These are phyloP conservation scores for Rauvolfia tetraphylla DNA, from an alignment of 257 asterid species.

Conservation along the genomic window DNA sequence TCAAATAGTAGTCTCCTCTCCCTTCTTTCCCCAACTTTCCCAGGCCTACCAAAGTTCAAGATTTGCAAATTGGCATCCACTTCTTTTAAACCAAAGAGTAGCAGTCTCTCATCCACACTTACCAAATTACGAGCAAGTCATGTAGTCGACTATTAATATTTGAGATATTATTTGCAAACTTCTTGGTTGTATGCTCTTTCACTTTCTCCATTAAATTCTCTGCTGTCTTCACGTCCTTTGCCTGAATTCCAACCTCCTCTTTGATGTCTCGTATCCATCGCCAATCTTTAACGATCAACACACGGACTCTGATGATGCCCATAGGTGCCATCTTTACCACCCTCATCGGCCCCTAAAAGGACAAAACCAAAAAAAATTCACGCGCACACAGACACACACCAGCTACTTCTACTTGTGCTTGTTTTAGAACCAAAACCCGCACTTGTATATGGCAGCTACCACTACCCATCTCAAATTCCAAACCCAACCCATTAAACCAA, in stretches of 20 bases:
- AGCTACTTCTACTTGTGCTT: neutral
- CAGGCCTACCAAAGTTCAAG: neutral
- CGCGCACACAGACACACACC: conserved; percentile 13
- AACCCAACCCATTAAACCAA: conserved; percentile 47
- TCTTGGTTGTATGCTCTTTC: neutral
- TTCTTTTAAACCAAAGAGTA: too few relatives aligned
- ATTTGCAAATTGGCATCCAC: neutral
- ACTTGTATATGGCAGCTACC: conserved; percentile 52
- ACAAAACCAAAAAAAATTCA: conserved; percentile 5
- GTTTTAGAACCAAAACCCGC: neutral
- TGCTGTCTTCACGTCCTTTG: conserved; percentile 1
- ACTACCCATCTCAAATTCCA: conserved; percentile 54
- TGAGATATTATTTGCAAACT: too few relatives aligned
- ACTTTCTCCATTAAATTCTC: conserved; percentile 17
- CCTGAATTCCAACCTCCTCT: neutral
- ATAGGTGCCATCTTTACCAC: conserved; percentile 17
- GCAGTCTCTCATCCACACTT: too few relatives aligned
- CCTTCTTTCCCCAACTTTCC: neutral
- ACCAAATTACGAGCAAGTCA: too few relatives aligned
- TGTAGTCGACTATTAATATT: too few relatives aligned
- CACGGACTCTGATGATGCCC: conserved; percentile 18
- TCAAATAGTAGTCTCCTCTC: neutral
- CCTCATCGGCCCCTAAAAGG: conserved; percentile 13
- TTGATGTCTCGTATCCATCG: conserved; percentile 34
- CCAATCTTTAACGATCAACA: conserved; percentile 21